Percentiles rank a stretch among this genome's conserved stretches.
Evolutionary conservation across 495 filamentous ascomycete genomes (phyloP).

Genomic region (Thozetella sp.): DNA sequence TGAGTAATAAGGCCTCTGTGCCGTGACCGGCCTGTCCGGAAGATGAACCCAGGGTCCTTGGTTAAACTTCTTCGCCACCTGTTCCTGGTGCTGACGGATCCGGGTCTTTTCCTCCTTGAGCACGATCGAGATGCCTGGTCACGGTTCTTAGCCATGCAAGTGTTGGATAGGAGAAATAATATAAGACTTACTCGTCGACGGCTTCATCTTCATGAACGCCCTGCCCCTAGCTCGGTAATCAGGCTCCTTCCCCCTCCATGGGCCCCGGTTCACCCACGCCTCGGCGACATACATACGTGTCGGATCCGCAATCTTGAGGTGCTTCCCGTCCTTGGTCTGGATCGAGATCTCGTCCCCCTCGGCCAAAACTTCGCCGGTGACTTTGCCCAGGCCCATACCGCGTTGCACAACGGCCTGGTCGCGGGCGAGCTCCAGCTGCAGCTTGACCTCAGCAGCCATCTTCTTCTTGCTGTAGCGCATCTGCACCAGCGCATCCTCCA

Average conservation of each 20-base stretch:
- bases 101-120: slow-evolving; percentile 93
- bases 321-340: slow-evolving; percentile 58
- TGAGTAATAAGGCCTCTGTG: slow-evolving; percentile 84
- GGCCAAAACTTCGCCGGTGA: slow-evolving; percentile 18
- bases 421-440: slow-evolving; percentile 75
- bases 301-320: slow-evolving; percentile 65
- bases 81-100: slow-evolving; percentile 75
- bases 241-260: slow-evolving; percentile 44
- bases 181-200: slow-evolving; percentile 70
- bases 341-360: slow-evolving; percentile 35
- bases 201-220: slow-evolving; percentile 61
- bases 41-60: slow-evolving; percentile 82
- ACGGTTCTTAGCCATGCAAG: slow-evolving; percentile 11
- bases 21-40: slow-evolving; percentile 74
- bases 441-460: slow-evolving; percentile 76
- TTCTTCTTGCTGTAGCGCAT: slow-evolving; percentile 97
- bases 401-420: slow-evolving; percentile 74
- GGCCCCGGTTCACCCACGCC: slow-evolving; percentile 86
- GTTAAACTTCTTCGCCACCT: slow-evolving; percentile 68
- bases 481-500: slow-evolving; percentile 91
- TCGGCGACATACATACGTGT: slow-evolving; percentile 82
- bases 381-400: slow-evolving; percentile 80
- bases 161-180: no score
- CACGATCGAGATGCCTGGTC: slow-evolving; percentile 70
- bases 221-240: slow-evolving; percentile 73